These are phyloP conservation scores for Hericium rajendrae DNA, from an alignment of 768 basidiomycete genomes.

Conservation along the genomic window DNA sequence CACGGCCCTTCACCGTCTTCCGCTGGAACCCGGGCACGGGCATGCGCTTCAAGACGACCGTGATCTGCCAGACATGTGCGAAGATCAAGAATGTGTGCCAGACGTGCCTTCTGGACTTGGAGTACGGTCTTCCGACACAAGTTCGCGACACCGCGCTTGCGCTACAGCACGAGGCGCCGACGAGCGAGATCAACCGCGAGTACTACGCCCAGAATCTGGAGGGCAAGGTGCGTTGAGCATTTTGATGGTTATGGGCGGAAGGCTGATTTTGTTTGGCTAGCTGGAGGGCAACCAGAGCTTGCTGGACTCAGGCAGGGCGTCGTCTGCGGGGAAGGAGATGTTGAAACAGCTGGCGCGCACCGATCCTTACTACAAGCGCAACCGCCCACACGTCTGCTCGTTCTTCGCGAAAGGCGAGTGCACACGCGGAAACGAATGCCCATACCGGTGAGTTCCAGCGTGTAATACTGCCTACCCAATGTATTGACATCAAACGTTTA, in stretches of 20 bases:
- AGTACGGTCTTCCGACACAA: slow-evolving; percentile 94
- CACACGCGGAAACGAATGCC: slow-evolving; percentile 84
- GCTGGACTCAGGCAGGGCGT: slow-evolving; percentile 49
- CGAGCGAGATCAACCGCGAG: slow-evolving; percentile 94
- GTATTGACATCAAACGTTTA: slow-evolving; percentile 17
- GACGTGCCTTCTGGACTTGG: slow-evolving; percentile 92
- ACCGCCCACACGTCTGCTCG: slow-evolving; percentile 86
- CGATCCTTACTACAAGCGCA: slow-evolving; percentile 96
- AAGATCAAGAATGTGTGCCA: slow-evolving; percentile 97
- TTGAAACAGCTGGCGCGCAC: slow-evolving; percentile 89
- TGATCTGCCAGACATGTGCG: slow-evolving; percentile 94
- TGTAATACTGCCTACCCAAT: not conserved
- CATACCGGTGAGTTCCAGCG: slow-evolving; percentile 50
- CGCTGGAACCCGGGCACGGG: slow-evolving; percentile 97
- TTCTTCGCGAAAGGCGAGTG: slow-evolving; percentile 97
- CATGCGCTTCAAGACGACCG: slow-evolving; percentile 92
- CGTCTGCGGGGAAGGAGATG: slow-evolving; percentile 90
- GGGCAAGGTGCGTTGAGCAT: slow-evolving; percentile 45
- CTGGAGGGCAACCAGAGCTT: slow-evolving; percentile 64
- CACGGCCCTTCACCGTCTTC: slow-evolving; percentile 93
- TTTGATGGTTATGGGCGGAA: not conserved
- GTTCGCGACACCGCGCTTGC: slow-evolving; percentile 93
- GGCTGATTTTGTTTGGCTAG: slow-evolving; percentile 27
- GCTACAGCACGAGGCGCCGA: slow-evolving; percentile 78
- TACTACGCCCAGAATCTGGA: slow-evolving; percentile 93